phyloP scores from a whole-genome alignment of 2,329 filamentous ascomycete genomes.

The Penicillium concentricum region DNA sequence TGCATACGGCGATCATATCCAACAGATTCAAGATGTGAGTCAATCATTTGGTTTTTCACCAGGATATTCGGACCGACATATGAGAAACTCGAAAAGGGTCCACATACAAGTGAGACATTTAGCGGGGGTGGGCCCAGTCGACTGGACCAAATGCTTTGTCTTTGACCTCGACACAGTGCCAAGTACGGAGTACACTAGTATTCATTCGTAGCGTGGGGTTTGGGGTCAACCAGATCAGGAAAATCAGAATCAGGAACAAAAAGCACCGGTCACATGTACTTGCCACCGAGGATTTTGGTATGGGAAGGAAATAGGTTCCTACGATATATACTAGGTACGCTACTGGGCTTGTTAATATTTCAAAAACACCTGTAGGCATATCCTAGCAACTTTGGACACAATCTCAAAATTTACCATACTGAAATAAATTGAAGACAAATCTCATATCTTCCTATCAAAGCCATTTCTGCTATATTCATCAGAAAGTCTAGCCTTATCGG shows the following conservation, averaged over 20 bases:
- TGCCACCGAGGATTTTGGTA: background rate
- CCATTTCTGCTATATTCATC: too few relatives aligned
- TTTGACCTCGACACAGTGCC: background rate
- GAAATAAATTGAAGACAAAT: too few relatives aligned
- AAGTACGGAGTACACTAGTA: background rate
- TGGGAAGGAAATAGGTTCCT: too few relatives aligned
- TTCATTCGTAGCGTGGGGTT: background rate
- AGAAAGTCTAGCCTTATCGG: too few relatives aligned
- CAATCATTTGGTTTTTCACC: background rate
- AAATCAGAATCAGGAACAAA: background rate
- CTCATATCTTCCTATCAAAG: too few relatives aligned
- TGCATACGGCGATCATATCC: background rate
- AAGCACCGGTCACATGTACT: background rate
- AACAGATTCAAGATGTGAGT: background rate
- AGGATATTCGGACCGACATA: background rate
- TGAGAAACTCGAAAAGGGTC: background rate
- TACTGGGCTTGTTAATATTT: too few relatives aligned
- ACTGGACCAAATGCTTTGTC: background rate
- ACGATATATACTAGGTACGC: too few relatives aligned
- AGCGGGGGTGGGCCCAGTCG: background rate
- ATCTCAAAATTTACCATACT: too few relatives aligned
- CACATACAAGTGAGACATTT: constrained; percentile 5
- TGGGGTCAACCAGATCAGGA: background rate
- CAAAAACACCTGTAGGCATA: too few relatives aligned
- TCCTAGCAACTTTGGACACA: too few relatives aligned